A percentile compares a stretch with the other conserved stretches of the same genome.
Evolutionary conservation across 106 monocot species (phyloP).

Genomic region (Allium sativum): DNA sequence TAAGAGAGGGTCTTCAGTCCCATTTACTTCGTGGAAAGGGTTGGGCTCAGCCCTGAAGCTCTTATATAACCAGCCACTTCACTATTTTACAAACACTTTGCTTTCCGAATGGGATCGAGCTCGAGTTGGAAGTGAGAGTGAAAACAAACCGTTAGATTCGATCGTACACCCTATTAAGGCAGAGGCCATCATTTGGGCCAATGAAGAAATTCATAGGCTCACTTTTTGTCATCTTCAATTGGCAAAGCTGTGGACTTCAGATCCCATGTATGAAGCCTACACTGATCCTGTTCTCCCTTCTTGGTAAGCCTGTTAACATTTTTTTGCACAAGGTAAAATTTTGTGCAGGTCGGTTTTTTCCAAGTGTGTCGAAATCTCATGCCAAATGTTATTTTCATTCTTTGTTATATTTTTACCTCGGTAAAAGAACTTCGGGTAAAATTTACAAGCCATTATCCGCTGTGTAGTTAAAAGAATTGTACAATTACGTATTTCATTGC

Average conservation of each 20-base stretch:
- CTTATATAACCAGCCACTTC: constrained; percentile 63
- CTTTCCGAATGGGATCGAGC: constrained; percentile 54
- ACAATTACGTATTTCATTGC: no score
- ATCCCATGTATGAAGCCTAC: constrained; percentile 52
- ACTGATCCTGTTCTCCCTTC: constrained; percentile 51
- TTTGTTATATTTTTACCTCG: no score
- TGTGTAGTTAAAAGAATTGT: no score
- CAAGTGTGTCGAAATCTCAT: no score
- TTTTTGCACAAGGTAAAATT: no score
- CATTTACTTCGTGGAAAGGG: constrained; percentile 72
- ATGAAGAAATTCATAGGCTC: constrained; percentile 71
- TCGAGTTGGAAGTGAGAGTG: constrained; percentile 38
- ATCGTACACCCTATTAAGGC: constrained; percentile 67
- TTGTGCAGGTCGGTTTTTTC: no score
- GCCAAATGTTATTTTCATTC: no score
- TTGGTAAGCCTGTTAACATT: not conserved
- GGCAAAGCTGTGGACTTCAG: constrained; percentile 66
- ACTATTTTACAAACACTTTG: constrained; percentile 69
- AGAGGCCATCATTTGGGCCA: constrained; percentile 71
- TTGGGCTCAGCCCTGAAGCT: constrained; percentile 57
- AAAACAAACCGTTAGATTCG: constrained; percentile 32
- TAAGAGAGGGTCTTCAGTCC: constrained; percentile 38
- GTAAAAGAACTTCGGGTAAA: no score
- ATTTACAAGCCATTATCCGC: no score
- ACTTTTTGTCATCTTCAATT: constrained; percentile 39